Conservation (phyloP, 139 green algal species). For the Picocystis salinarum region DNA sequence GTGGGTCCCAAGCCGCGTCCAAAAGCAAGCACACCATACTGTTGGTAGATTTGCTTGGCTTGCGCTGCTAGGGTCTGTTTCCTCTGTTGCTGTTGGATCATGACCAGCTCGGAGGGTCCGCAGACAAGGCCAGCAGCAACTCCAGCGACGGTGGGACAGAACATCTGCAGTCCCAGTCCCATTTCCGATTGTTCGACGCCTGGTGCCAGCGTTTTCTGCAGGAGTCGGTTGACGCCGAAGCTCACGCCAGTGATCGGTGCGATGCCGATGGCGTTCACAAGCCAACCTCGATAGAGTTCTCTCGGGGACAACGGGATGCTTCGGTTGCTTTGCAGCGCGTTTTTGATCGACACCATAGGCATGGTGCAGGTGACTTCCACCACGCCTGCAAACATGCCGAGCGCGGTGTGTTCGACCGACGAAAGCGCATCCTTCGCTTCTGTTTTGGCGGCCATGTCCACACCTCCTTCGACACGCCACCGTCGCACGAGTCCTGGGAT, state of each 20-base stretch:
- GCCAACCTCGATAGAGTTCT: slow-evolving; percentile 58
- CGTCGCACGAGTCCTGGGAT: too few species aligned
- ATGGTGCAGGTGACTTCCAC: slow-evolving; percentile 45
- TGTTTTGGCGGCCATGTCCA: too few species aligned
- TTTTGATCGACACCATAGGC: slow-evolving; percentile 74
- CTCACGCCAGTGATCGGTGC: slow-evolving; percentile 74
- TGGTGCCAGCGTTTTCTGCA: slow-evolving; percentile 15
- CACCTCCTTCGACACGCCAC: too few species aligned
- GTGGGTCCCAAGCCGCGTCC: slow-evolving; percentile 43
- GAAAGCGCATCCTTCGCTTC: too few species aligned
- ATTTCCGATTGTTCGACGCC: slow-evolving; percentile 1
- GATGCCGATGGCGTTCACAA: slow-evolving; percentile 58
- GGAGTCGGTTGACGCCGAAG: slow-evolving; percentile 55
- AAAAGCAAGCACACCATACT: slow-evolving; percentile 18
- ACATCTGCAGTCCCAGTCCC: too few species aligned
- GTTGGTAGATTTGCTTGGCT: slow-evolving; percentile 16
- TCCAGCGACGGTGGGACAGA: slow-evolving; percentile 13
- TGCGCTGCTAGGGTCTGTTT: slow-evolving; percentile 26
- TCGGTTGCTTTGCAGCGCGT: slow-evolving; percentile 51
- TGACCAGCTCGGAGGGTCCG: slow-evolving; percentile 59
- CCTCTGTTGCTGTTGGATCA: slow-evolving; percentile 76
- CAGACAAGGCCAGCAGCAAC: slow-evolving; percentile 36
- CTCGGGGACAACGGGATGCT: slow-evolving; percentile 34
- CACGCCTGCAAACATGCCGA: slow-evolving; percentile 43
- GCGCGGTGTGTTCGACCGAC: slow-evolving; percentile 49